phyloP scores from a whole-genome alignment of 176 grass and related monocot genomes.

The Aegilops umbellulata region DNA sequence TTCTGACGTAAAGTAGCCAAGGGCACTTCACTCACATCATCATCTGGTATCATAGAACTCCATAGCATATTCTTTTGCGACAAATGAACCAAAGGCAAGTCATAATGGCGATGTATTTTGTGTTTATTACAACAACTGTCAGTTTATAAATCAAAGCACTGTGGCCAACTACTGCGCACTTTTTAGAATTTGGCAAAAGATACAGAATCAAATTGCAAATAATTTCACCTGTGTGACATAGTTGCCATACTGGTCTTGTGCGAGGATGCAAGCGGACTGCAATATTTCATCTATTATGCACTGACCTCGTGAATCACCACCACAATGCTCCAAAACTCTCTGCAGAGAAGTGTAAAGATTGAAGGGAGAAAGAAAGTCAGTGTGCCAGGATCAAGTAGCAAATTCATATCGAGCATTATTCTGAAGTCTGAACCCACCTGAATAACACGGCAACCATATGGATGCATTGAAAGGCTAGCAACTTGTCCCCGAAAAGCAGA shows the following conservation, averaged over 20 bases:
- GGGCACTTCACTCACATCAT: not conserved
- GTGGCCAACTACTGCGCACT: not conserved
- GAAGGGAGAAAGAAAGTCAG: not conserved
- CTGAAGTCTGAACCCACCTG: constrained; percentile 56
- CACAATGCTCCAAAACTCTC: constrained; percentile 96
- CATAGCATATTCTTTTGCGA: not conserved
- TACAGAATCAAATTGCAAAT: not conserved
- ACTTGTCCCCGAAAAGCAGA: constrained; percentile 89
- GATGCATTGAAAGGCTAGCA: constrained; percentile 82
- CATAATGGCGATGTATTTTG: not conserved
- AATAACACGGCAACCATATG: constrained; percentile 98
- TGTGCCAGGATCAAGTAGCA: not conserved
- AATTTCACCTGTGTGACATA: constrained; percentile 90
- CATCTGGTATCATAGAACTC: constrained; percentile 3
- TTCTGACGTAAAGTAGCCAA: not conserved
- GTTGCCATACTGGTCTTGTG: constrained; percentile 99
- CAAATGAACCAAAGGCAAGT: not conserved
- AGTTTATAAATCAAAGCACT: constrained; percentile 10
- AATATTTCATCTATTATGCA: constrained; percentile 98
- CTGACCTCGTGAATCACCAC: constrained; percentile 71
- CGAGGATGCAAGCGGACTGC: constrained; percentile 78
- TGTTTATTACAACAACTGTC: not conserved
- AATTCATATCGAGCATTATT: not conserved
- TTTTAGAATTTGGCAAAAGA: not conserved
- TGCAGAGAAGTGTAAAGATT: constrained; percentile 30